Conservation (phyloP, 2,329 filamentous ascomycete species). For the Basipetospora chlamydospora region DNA sequence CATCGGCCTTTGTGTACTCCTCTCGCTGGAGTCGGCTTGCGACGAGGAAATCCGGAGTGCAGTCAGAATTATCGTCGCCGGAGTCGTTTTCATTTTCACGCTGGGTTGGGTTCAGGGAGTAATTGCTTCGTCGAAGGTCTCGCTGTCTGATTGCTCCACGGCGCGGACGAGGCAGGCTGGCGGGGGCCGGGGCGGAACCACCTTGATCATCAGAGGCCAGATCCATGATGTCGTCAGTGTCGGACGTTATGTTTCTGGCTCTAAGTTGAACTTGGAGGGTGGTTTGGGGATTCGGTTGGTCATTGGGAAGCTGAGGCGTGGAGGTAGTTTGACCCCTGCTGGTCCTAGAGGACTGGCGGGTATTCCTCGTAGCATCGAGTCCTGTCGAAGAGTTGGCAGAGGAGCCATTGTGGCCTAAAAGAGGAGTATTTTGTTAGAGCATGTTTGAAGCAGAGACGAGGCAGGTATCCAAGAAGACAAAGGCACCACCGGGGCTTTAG, state of each 20-base stretch:
- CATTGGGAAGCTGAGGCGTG: too few relatives aligned
- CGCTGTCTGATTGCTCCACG: not conserved
- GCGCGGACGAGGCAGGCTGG: not conserved
- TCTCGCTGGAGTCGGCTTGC: constrained; percentile 21
- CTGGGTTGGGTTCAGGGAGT: constrained; percentile 24
- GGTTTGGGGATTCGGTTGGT: too few relatives aligned
- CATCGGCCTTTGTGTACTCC: constrained; percentile 13
- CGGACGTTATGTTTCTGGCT: not conserved
- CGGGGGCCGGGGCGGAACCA: not conserved
- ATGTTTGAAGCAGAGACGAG: too few relatives aligned
- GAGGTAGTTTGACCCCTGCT: too few relatives aligned
- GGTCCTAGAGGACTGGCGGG: too few relatives aligned
- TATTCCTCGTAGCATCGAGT: too few relatives aligned
- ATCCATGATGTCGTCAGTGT: not conserved
- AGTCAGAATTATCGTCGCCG: constrained; percentile 15
- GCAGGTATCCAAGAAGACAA: too few relatives aligned
- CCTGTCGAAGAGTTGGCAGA: too few relatives aligned
- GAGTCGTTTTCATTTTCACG: constrained; percentile 11
- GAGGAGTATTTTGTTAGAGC: too few relatives aligned
- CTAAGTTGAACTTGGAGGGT: not conserved
- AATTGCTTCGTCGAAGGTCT: constrained; percentile 23
- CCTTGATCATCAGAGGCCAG: constrained; percentile 2
- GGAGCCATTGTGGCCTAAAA: too few relatives aligned
- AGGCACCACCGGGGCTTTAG: too few relatives aligned
- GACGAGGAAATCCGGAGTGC: constrained; percentile 14